Conservation (phyloP, 371 early-diverging fungal genomes). For the Mucor indicus region DNA sequence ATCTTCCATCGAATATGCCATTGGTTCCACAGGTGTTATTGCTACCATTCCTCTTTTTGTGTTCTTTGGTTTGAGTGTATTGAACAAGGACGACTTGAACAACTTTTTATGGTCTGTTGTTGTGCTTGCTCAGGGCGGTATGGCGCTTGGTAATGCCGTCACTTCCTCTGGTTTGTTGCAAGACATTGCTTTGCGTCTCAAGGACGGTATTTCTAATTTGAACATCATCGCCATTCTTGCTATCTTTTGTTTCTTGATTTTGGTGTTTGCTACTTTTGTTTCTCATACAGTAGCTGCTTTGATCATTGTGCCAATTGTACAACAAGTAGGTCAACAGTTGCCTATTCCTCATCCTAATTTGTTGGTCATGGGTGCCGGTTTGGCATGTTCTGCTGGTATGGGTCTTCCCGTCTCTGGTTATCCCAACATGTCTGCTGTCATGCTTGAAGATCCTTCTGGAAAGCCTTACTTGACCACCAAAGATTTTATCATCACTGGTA, state of each 20-base stretch:
- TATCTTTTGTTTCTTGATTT: constrained; percentile 63
- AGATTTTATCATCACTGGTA: constrained; percentile 86
- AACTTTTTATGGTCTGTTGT: constrained; percentile 92
- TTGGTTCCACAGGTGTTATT: constrained; percentile 93
- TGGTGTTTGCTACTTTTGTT: constrained; percentile 90
- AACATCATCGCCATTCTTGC: constrained; percentile 62
- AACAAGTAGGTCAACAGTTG: constrained; percentile 67
- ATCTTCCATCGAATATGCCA: constrained; percentile 57
- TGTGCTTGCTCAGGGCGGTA: constrained; percentile 94
- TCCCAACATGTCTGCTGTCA: constrained; percentile 96
- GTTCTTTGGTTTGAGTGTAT: constrained; percentile 86
- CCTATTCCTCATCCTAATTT: constrained; percentile 82
- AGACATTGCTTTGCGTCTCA: constrained; percentile 72
- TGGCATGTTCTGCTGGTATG: constrained; percentile 51
- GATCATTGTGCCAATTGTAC: constrained; percentile 81
- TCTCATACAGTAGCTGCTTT: constrained; percentile 93
- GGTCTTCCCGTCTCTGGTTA: constrained; percentile 89
- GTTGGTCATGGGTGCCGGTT: constrained; percentile 79
- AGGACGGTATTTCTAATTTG: constrained; percentile 60
- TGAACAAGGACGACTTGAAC: constrained; percentile 95
- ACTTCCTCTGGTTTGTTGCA: constrained; percentile 80
- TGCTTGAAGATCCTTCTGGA: constrained; percentile 91
- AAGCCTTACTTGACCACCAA: constrained; percentile 76
- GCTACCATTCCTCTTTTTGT: constrained; percentile 90
- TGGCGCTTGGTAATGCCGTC: constrained; percentile 90